Evolutionary conservation across 2,329 filamentous ascomycete species (phyloP), one percentile per base, ranked within the genome.

Genomic region (Emydomyces testavorans): DNA sequence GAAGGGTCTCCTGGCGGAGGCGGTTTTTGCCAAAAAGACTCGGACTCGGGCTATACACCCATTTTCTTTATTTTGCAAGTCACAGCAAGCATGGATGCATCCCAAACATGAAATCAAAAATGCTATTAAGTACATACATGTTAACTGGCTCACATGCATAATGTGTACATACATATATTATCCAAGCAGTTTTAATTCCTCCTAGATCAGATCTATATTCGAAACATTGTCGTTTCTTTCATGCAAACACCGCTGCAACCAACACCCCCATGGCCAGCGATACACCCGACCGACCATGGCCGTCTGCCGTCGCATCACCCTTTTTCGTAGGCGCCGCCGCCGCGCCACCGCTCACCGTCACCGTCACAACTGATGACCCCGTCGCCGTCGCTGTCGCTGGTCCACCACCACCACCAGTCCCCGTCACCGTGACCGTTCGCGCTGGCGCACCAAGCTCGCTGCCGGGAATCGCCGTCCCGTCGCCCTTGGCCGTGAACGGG

Each of bases 401-500:
- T n/a, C n/a, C 28, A 24, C 31, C 10, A 15, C 18, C 6, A 3
- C 26, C 21, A 21, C 21, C 29, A 16, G 48, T 47, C 6, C 37
- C 45, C 11, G 47, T 28, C 7, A 21, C 38, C 8, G 48, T 54
- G 6, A 41, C 18, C 8, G 53, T 51, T 6, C 37, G 46, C 4
- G 45, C 18, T 10, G 28, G 42, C n/a, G 34, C 45, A 34, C 68
- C 72, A 7, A 74, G 57, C 37, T 63, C 65, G 6, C 62, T 66
- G 0, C 63, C 62, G 0, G 71, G 71, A 34, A 75, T 69, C 0
- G 70, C 70, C 15, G 59, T 65, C 5, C 71, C 71, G 2, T 70
- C 64, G 11, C 71, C 71, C 1, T 62, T 62, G 13, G 62, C 68
- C 0, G 71, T 74, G 51, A 61, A 52, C 21, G 38, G 50, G 5